Evolutionary conservation across 1,284 basidiomycete species (phyloP), one percentile per base, ranked within the genome.

Genomic region (Phellopilus nigrolimitatus): DNA sequence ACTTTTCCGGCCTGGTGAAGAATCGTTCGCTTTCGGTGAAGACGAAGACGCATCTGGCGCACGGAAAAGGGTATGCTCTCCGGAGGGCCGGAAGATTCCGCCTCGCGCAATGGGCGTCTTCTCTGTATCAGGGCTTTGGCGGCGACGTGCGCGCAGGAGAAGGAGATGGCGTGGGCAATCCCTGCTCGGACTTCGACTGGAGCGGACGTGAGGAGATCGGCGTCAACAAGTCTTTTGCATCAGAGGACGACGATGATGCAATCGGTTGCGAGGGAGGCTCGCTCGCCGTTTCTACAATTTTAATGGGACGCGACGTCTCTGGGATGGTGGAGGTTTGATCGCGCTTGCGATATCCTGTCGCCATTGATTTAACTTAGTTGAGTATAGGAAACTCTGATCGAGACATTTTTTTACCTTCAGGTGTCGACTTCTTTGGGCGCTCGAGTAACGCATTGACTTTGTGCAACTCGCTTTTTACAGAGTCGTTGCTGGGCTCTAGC

Each of bases 221-320:
- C 19, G 47, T 55, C 17, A 59, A 38, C 10, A 48, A 24, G 13
- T 52, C 46, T 10, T 53, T 43, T 13, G 42, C 21, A 9, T 61
- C 17, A 28, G 58, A n/a, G 4, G 56, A 12, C 21, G 58, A 37
- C 27, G 54, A 37, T 22, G 55, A 56, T 56, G 47, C 1, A n/a
- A n/a, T n/a, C n/a, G n/a, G n/a, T n/a, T n/a, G n/a, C n/a, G n/a
- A n/a, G n/a, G n/a, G n/a, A n/a, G n/a, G n/a, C n/a, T n/a, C n/a
- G n/a, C n/a, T n/a, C 47, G 55, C 2, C 60, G 60, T 3, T 33
- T 87, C 83, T 1, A 88, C 65, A 28, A 88, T 81, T 25, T 73
- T 72, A 45, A 89, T 88, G 0, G 87, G 87, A 89, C 72, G 17
- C 86, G 76, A 36, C 85, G 73, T 25, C 83, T 71, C 56, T 67